Base-by-base conservation (phyloP, 2,329 filamentous ascomycete genomes). In the Camillea tinctor region DNA sequence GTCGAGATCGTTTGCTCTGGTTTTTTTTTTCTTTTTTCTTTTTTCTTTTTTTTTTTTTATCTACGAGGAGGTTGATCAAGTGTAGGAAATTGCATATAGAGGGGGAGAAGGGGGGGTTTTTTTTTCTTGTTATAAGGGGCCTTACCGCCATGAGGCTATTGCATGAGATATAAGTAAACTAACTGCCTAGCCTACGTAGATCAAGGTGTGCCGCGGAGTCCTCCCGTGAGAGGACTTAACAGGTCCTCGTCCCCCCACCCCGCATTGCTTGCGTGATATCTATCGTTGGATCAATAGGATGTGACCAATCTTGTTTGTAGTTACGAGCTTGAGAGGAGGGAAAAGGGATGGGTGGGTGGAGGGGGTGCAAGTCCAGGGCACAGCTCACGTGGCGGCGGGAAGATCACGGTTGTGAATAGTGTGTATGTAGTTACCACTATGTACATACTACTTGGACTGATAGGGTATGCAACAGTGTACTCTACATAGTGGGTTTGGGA, bases 361-460 rank as follows among this genome's bases (percentile, higher is more conserved):
- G 55, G 50, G 54, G 36, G 59, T 54, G 22, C 23, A 53, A 53
- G 51, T 19, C 24, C 13, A n/a, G 23, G 19, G 59, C 63, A 63
- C 54, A 58, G 36, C 56, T 66, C 64, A 66, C 64, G 64, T 66
- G 64, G 64, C 64, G 62, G 64, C 64, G 64, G 64, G 64, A 66
- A 62, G 64, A 66, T 66, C 64, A 59, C 55, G 54, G 50, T 23
- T 21, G 49, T 19, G 19, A 50, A 50, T 50, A 50, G 19, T 49
- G 44, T 49, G 6, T 30, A 13, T 30, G 26, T 13, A 6, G 13
- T 30, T 6, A 30, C 26, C 13, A 30, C 6, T 44, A n/a, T 44
- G 6, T 44, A 44, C 15, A n/a, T n/a, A 15, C 6, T 11, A n/a
- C n/a, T n/a, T n/a, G n/a, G n/a, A n/a, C n/a, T n/a, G n/a, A n/a